Conservation (phyloP, 352 stramenopile genomes). For the Phytopythium vexans region DNA sequence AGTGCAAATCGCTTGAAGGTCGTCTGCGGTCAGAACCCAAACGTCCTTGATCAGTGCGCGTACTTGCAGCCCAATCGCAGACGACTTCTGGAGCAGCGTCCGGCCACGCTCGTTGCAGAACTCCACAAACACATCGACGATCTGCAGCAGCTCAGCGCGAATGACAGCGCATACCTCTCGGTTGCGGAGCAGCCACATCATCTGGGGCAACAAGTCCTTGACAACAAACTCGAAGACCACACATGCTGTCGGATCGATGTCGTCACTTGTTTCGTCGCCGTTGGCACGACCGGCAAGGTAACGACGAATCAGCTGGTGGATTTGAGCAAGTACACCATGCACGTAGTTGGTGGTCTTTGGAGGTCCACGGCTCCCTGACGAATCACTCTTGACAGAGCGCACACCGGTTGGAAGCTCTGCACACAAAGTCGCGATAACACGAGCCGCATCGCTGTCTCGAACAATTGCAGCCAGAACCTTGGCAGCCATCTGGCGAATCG, state of each 20-base stretch:
- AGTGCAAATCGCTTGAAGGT: constrained; percentile 26
- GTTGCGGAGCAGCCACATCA: constrained; percentile 36
- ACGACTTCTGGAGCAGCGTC: constrained; percentile 9
- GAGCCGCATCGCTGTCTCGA: constrained; percentile 42
- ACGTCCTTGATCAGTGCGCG: constrained; percentile 12
- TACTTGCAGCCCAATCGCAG: constrained; percentile 10
- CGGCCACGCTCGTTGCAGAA: constrained; percentile 16
- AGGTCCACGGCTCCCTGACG: not conserved
- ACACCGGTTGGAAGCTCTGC: constrained; percentile 40
- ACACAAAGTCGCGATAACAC: constrained; percentile 34
- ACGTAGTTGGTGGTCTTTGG: constrained; percentile 51
- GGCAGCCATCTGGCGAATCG: constrained; percentile 77
- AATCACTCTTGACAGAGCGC: not conserved
- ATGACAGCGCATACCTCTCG: constrained; percentile 32
- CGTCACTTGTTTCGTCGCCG: constrained; percentile 4
- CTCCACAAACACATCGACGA: constrained; percentile 36
- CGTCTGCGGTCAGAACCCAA: constrained; percentile 21
- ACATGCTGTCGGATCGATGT: constrained; percentile 8
- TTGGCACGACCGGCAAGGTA: constrained; percentile 17
- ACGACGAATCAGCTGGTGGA: constrained; percentile 46
- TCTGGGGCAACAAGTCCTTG: constrained; percentile 30
- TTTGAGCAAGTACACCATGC: constrained; percentile 61
- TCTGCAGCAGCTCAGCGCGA: constrained; percentile 47
- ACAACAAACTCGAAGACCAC: constrained; percentile 28
- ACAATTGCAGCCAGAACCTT: constrained; percentile 74